Conservation (phyloP, 2,329 filamentous ascomycete genomes). For the Tolypocladium ovalisporum region DNA sequence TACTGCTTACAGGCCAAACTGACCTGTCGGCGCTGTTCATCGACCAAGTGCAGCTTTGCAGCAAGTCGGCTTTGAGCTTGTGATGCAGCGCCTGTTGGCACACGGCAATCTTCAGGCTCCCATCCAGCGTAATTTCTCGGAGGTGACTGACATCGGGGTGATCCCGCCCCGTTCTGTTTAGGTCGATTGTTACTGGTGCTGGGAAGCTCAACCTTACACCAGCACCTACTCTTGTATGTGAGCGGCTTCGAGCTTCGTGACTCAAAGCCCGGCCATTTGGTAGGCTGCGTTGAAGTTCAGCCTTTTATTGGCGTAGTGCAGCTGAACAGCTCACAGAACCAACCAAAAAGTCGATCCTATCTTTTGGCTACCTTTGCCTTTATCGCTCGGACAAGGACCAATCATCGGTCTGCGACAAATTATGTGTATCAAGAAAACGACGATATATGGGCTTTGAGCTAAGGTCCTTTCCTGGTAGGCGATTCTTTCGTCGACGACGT, state of each 20-base stretch:
- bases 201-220: too few species aligned
- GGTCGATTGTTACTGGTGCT: not conserved
- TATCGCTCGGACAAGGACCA: not conserved
- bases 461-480: too few species aligned
- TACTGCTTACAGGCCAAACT: too few species aligned
- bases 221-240: not conserved
- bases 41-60: not conserved
- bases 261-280: not conserved
- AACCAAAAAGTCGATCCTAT: not conserved
- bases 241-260: not conserved
- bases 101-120: not conserved
- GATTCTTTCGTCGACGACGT: not conserved
- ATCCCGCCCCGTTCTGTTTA: not conserved
- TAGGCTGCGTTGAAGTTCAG: too few species aligned
- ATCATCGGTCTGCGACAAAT: not conserved
- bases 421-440: not conserved
- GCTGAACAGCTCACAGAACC: not conserved
- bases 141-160: not conserved
- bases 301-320: not conserved
- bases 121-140: not conserved
- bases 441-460: not conserved
- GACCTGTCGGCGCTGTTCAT: not conserved
- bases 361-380: not conserved
- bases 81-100: not conserved
- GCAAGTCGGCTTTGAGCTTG: not conserved